Percentiles rank a stretch among this genome's conserved stretches.
Conservation (phyloP, 2,329 filamentous ascomycete genomes). For the Dactylonectria estremocensis region DNA sequence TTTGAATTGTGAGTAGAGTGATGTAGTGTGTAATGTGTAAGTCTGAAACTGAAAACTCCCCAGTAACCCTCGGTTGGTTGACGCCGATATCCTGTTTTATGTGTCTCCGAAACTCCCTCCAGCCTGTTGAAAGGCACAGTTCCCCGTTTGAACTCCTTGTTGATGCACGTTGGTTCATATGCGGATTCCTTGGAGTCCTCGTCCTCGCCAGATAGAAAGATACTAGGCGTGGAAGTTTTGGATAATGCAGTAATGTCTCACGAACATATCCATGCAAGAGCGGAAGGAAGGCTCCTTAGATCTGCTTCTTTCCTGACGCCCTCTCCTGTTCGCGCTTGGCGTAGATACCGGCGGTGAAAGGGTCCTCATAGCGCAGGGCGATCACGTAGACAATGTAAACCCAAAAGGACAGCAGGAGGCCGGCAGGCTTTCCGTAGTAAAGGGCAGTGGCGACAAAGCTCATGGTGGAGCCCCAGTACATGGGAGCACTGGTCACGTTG, state of each 20-base stretch:
- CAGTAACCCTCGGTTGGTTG: slow-evolving; percentile 33
- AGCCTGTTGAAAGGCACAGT: slow-evolving; percentile 49
- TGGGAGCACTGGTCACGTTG: slow-evolving; percentile 90
- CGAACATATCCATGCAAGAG: slow-evolving; percentile 30
- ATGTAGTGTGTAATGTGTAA: slow-evolving; percentile 37
- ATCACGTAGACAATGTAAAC: slow-evolving; percentile 86
- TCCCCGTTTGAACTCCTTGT: slow-evolving; percentile 40
- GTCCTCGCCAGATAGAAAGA: slow-evolving; percentile 3
- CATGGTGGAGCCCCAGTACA: slow-evolving; percentile 96
- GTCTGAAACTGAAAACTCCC: slow-evolving; percentile 30
- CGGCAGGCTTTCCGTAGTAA: slow-evolving; percentile 89
- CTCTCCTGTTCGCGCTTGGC: slow-evolving; percentile 81
- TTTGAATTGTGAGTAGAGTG: slow-evolving; percentile 35
- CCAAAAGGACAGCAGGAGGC: slow-evolving; percentile 80
- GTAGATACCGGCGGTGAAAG: slow-evolving; percentile 95
- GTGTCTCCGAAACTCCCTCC: slow-evolving; percentile 41
- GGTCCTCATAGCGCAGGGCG: slow-evolving; percentile 90
- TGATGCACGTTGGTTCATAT: slow-evolving; percentile 31
- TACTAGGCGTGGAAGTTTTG: slow-evolving; percentile 3
- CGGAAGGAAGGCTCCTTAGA: slow-evolving; percentile 51
- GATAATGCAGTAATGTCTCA: slow-evolving; percentile 18
- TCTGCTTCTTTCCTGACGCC: slow-evolving; percentile 68
- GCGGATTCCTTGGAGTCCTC: slow-evolving; percentile 19
- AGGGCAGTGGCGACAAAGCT: slow-evolving; percentile 92
- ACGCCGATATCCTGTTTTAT: slow-evolving; percentile 41